phyloP scores from a whole-genome alignment of 148 eudicot genomes.

The Vaccinium darrowii region DNA sequence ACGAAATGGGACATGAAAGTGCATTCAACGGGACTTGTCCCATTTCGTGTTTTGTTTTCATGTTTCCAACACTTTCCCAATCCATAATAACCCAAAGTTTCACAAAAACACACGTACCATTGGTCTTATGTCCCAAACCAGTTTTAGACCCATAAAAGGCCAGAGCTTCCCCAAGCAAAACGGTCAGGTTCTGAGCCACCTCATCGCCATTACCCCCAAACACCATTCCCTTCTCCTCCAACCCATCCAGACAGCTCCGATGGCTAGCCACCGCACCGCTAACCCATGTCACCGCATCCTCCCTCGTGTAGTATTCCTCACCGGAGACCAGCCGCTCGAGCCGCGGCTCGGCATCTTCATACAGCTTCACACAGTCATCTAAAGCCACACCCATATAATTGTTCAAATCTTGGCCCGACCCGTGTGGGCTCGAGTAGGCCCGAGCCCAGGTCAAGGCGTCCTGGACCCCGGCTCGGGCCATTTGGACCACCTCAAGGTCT shows the following conservation, averaged over 20 bases:
- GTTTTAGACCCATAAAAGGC: conserved; percentile 19
- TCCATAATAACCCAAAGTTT: neutral
- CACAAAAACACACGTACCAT: neutral
- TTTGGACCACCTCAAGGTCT: conserved; percentile 31
- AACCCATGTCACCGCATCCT: conserved; percentile 62
- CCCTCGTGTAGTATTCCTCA: conserved; percentile 19
- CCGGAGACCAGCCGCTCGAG: conserved; percentile 32
- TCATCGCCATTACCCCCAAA: neutral
- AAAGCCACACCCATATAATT: conserved; percentile 22
- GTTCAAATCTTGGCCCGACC: neutral
- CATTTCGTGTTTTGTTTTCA: no score
- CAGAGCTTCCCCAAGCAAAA: conserved; percentile 31
- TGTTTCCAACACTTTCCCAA: no score
- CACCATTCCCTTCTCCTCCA: conserved; percentile 37
- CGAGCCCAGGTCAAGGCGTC: conserved; percentile 38
- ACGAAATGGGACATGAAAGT: no score
- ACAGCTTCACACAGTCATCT: conserved; percentile 60
- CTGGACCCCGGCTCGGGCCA: conserved; percentile 37
- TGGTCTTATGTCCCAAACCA: conserved; percentile 7
- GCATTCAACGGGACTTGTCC: no score
- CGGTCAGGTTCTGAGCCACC: conserved; percentile 27
- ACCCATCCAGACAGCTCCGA: conserved; percentile 67
- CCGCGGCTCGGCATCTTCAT: conserved; percentile 45
- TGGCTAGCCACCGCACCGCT: conserved; percentile 62
- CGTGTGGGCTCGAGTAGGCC: neutral